Evolutionary conservation across 352 stramenopile species (phyloP).

Genomic region (Nothophytophthora sp.): DNA sequence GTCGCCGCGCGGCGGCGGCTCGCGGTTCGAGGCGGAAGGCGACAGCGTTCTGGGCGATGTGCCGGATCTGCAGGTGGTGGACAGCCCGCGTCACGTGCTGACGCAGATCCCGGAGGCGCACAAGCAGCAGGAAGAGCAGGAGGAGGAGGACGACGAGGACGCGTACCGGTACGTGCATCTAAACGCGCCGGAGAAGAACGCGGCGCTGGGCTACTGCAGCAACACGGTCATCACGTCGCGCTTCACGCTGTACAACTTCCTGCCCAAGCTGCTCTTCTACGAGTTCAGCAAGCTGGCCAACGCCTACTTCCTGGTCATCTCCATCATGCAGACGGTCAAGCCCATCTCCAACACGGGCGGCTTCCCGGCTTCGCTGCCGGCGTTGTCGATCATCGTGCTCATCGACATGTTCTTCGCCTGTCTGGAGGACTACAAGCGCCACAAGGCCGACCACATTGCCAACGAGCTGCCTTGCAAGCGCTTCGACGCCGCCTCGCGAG

Average conservation of each 20-base stretch:
- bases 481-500: conserved; percentile 29
- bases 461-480: conserved; percentile 77
- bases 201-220: conserved; percentile 46
- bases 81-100: too few species aligned
- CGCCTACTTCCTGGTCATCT: conserved; percentile 93
- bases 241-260: conserved; percentile 90
- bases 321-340: conserved; percentile 76
- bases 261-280: conserved; percentile 90
- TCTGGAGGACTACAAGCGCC: conserved; percentile 83
- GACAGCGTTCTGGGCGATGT: too few species aligned
- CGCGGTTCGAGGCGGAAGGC: too few species aligned
- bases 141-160: too few species aligned
- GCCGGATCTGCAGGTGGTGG: too few species aligned
- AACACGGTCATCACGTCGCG: conserved; percentile 93
- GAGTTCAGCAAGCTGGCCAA: conserved; percentile 89
- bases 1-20: too few species aligned
- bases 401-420: conserved; percentile 85
- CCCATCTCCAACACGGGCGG: conserved; percentile 85
- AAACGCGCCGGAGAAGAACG: too few species aligned
- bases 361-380: conserved; percentile 78
- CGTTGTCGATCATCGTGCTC: conserved; percentile 89
- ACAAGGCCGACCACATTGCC: conserved; percentile 79
- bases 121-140: too few species aligned
- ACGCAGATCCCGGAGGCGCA: too few species aligned
- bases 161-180: too few species aligned